Base-by-base conservation (phyloP, 2,329 filamentous ascomycete genomes). In the Geosmithia flava region DNA sequence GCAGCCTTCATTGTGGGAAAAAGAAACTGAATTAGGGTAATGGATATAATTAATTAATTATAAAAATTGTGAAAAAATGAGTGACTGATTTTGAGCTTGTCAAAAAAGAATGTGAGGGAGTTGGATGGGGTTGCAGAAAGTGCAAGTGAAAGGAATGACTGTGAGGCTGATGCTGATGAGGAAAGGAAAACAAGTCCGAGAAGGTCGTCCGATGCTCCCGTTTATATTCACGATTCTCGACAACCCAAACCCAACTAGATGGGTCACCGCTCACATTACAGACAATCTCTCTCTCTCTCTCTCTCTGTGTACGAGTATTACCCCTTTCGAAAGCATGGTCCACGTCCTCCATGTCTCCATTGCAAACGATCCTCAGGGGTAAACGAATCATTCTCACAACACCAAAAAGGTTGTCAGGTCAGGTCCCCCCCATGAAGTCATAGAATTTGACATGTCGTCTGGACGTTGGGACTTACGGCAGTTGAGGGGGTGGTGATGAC, bases 1-100 rank as follows among this genome's bases (percentile, higher is more conserved):
- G 47, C 29, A 42, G 47, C 40, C 49, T 50, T 50, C 51, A 50
- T 52, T 16, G 33, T 52, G 48, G 49, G 23, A 33, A 29, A 40
- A 7, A 27, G 8, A 8, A 27, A 27, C 23, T 45, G 20, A 45
- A 42, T 39, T 20, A 20, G 16, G n/a, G 45, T 30, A 45, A 42
- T 41, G 17, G 33, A 8, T 4, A 5, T 27, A 8, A 8, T 27
- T 27, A 27, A 27, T 27, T 27, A 27, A 27, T 27, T 27, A 8
- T 27, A 27, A 27, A 27, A 27, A 27, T 27, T 27, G 8, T 27
- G 4, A 27, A 27, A 27, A 27, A 20, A 44, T n/a, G 44, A 45
- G 13, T 33, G 19, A 33, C 15, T 27, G 19, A 33, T 27, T 8
- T 27, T 27, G 23, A 4, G 23, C 23, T 27, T 27, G 23, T 27